A percentile compares a stretch with the other conserved stretches of the same genome.
Conservation (phyloP, 75 land plant species). For the Cryptomeria japonica region DNA sequence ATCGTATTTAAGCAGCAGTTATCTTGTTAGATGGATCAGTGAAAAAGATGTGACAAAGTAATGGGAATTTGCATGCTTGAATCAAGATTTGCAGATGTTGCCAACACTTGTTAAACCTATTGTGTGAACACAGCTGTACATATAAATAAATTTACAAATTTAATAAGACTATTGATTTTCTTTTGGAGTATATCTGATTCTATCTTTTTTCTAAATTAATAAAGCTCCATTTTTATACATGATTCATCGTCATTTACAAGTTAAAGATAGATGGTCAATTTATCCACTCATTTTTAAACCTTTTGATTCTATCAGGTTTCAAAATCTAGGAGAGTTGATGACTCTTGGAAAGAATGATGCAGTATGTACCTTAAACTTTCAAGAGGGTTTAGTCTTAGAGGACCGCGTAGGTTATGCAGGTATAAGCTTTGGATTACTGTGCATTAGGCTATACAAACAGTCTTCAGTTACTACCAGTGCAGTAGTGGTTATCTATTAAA, state of each 20-base stretch:
- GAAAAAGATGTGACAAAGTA: background rate
- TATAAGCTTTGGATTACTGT: conserved; percentile 17
- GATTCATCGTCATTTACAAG: background rate
- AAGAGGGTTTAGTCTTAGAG: conserved; percentile 90
- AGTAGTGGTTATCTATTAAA: background rate
- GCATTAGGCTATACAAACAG: background rate
- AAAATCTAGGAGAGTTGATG: conserved; percentile 99
- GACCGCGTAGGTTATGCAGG: conserved; percentile 91
- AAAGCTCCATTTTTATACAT: background rate
- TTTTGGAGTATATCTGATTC: background rate
- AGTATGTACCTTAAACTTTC: conserved; percentile 76
- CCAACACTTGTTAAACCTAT: background rate
- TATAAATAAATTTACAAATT: background rate
- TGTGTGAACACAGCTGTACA: background rate
- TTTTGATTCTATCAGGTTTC: conserved; percentile 60
- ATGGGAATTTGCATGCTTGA: background rate
- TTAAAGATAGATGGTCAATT: background rate
- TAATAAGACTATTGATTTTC: background rate
- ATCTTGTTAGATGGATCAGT: background rate
- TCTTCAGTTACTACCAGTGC: background rate
- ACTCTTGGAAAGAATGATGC: conserved; percentile 90
- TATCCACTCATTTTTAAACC: background rate
- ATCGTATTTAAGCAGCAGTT: background rate
- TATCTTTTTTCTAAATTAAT: background rate
- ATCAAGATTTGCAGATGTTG: background rate